Evolutionary conservation across 805 yeast species (phyloP).

Genomic region (Suhomyces canberraensis): DNA sequence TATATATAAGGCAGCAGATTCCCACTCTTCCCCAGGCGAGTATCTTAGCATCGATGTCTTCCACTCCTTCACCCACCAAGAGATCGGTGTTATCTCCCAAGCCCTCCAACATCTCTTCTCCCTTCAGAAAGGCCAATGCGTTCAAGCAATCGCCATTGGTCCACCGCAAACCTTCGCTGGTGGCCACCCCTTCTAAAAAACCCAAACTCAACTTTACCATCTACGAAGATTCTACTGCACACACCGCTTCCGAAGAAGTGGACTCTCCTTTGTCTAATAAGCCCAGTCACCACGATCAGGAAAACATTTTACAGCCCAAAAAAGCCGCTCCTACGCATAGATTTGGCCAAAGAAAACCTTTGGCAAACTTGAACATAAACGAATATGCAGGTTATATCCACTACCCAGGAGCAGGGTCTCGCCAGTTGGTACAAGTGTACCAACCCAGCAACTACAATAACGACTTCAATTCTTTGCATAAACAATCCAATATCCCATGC

Average conservation of each 20-base stretch:
- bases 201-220: slow-evolving; percentile 19
- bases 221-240: slow-evolving; percentile 16
- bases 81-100: slow-evolving; percentile 24
- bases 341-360: slow-evolving; percentile 19
- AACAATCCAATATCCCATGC: slow-evolving; percentile 27
- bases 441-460: slow-evolving; percentile 29
- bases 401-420: slow-evolving; percentile 1
- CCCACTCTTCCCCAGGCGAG: too few species aligned
- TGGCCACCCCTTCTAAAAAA: slow-evolving; percentile 10
- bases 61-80: slow-evolving; percentile 15
- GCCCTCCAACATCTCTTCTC: slow-evolving; percentile 15
- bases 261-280: slow-evolving; percentile 13
- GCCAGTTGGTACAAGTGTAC: slow-evolving; percentile 25
- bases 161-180: slow-evolving; percentile 1
- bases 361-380: slow-evolving; percentile 25
- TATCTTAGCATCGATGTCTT: slow-evolving; percentile 2
- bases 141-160: slow-evolving; percentile 1
- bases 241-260: slow-evolving; percentile 1
- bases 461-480: slow-evolving; percentile 28
- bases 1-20: too few species aligned
- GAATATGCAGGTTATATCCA: slow-evolving; percentile 30
- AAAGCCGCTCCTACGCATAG: slow-evolving; percentile 9
- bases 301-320: slow-evolving; percentile 38
- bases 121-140: slow-evolving; percentile 7
- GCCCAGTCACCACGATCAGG: slow-evolving; percentile 36